A percentile compares a stretch with the other conserved stretches of the same genome.
phyloP scores from a whole-genome alignment of 1,139 yeast genomes.

The Saccharomyces uvarum region DNA sequence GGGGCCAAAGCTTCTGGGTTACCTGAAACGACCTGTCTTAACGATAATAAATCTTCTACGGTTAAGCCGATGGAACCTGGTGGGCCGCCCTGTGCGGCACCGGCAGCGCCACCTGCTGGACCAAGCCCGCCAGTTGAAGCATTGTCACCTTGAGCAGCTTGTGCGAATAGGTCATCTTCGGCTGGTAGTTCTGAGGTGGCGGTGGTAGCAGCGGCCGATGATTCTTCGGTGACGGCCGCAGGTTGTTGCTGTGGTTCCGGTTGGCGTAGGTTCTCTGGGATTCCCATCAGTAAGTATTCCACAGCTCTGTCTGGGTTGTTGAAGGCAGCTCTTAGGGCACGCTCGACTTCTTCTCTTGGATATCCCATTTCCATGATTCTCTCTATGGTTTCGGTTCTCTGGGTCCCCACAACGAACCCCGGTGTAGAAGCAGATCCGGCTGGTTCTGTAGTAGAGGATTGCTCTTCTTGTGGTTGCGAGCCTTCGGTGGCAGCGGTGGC shows the following conservation, averaged over 20 bases:
- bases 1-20: constrained; percentile 89
- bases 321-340: constrained; percentile 90
- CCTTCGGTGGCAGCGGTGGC: constrained; percentile 19
- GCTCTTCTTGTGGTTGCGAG: not conserved
- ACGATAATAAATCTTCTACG: constrained; percentile 48
- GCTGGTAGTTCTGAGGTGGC: constrained; percentile 17
- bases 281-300: constrained; percentile 83
- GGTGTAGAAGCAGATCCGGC: constrained; percentile 27
- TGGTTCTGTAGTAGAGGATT: constrained; percentile 19
- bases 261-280: constrained; percentile 58
- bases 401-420: constrained; percentile 29
- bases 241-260: constrained; percentile 14
- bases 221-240: constrained; percentile 15
- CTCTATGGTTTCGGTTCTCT: constrained; percentile 41
- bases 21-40: constrained; percentile 72
- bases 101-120: constrained; percentile 18
- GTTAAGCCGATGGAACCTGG: constrained; percentile 32
- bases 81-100: constrained; percentile 23
- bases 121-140: constrained; percentile 23
- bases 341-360: constrained; percentile 77
- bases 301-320: constrained; percentile 98
- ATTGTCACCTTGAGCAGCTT: constrained; percentile 54
- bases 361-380: constrained; percentile 96
- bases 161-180: constrained; percentile 56
- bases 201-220: not conserved